Conservation (phyloP, 306 rosid genomes). For the Rosa persica region DNA sequence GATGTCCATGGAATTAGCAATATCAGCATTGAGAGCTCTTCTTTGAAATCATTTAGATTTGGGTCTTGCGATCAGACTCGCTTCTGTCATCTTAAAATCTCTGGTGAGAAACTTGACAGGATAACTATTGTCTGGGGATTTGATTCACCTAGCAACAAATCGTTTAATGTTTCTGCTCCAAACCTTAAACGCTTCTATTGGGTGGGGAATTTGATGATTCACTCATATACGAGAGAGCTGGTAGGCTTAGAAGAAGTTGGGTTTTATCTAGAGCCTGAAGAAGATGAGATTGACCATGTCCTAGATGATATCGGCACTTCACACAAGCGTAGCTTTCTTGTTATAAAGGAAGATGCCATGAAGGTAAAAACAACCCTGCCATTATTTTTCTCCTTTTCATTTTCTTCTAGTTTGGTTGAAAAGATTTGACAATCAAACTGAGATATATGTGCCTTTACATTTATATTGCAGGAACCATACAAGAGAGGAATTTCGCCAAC, state of each 20-base stretch:
- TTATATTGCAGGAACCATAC: background rate
- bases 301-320: background rate
- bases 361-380: background rate
- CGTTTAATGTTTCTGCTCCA: background rate
- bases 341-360: background rate
- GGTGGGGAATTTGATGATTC: background rate
- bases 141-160: background rate
- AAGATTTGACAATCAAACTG: background rate
- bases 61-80: too few relatives aligned
- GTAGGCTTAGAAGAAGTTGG: background rate
- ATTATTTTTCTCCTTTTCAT: background rate
- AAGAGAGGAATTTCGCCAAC: background rate
- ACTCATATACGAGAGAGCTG: background rate
- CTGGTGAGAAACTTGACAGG: background rate
- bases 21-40: background rate
- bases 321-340: background rate
- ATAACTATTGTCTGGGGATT: background rate
- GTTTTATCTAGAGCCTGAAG: background rate
- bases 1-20: background rate
- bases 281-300: background rate
- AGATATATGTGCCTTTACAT: background rate
- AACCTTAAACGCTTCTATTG: constrained; percentile 1
- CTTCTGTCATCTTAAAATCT: background rate
- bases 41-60: background rate
- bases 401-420: background rate